Conservation (phyloP, 768 basidiomycete genomes). For the Calocybe gangraenosa region DNA sequence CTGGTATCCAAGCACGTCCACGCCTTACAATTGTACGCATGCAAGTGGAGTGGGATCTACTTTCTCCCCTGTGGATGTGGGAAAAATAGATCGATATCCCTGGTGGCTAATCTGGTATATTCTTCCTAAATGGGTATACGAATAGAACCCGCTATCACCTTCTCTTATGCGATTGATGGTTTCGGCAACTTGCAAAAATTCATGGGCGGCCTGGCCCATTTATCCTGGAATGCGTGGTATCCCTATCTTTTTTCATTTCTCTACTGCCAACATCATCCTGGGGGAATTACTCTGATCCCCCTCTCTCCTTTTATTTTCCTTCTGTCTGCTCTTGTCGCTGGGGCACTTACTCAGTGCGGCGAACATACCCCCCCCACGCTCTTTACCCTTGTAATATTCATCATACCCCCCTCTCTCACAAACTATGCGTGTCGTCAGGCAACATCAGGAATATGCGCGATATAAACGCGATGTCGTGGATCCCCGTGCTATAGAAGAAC, state of each 20-base stretch:
- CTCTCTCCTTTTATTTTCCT: background rate
- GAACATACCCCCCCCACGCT: constrained; percentile 12
- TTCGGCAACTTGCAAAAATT: constrained; percentile 3
- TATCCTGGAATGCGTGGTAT: constrained; percentile 3
- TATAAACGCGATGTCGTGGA: constrained; percentile 1
- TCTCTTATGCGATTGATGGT: constrained; percentile 4
- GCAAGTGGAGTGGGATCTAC: too few relatives aligned
- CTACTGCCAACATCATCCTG: background rate
- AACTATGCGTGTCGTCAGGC: constrained; percentile 12
- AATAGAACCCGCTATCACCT: background rate
- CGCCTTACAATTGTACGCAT: too few relatives aligned
- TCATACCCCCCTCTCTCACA: background rate
- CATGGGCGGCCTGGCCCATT: constrained; percentile 9
- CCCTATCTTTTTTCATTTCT: background rate
- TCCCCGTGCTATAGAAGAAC: constrained; percentile 19
- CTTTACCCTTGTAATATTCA: constrained; percentile 12
- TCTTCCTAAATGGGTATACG: too few relatives aligned
- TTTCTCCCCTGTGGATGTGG: too few relatives aligned
- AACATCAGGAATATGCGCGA: constrained; percentile 6
- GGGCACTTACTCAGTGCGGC: background rate
- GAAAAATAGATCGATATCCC: too few relatives aligned
- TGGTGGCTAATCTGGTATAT: too few relatives aligned
- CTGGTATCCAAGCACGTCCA: too few relatives aligned
- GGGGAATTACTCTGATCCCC: background rate
- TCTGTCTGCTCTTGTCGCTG: constrained; percentile 3